Evolutionary conservation across 2,329 filamentous ascomycete species (phyloP).

Genomic region (Colletotrichum noveboracense): DNA sequence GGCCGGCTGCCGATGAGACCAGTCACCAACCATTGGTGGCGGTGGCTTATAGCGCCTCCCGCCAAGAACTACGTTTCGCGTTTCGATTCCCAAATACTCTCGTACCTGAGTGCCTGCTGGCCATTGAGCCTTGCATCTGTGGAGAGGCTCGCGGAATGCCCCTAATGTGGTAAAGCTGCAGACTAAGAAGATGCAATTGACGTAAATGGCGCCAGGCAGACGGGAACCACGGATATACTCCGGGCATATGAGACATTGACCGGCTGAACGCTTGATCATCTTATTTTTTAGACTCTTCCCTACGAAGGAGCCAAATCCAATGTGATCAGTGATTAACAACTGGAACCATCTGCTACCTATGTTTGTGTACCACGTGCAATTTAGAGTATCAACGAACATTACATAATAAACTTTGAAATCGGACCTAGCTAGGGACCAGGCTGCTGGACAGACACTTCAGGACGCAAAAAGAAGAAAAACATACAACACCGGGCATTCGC

Average conservation of each 20-base stretch:
- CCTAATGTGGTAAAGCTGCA: background rate
- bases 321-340: background rate
- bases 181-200: background rate
- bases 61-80: background rate
- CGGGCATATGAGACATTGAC: background rate
- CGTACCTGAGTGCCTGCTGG: background rate
- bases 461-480: background rate
- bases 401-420: too few relatives aligned
- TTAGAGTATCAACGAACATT: too few relatives aligned
- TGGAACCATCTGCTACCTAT: background rate
- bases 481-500: background rate
- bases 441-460: too few relatives aligned
- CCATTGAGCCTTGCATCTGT: background rate
- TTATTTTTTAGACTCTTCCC: background rate
- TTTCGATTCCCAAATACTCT: background rate
- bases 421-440: too few relatives aligned
- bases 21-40: background rate
- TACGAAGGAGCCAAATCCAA: background rate
- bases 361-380: too few relatives aligned
- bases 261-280: background rate
- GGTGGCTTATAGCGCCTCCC: background rate
- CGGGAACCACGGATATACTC: background rate
- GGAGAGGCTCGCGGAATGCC: background rate
- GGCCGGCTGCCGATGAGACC: background rate
- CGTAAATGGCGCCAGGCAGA: background rate